Percentiles rank a stretch among this genome's conserved stretches.
These are phyloP conservation scores for Jamesozyma gamospora DNA, from an alignment of 805 yeast species.

Conservation along the genomic window DNA sequence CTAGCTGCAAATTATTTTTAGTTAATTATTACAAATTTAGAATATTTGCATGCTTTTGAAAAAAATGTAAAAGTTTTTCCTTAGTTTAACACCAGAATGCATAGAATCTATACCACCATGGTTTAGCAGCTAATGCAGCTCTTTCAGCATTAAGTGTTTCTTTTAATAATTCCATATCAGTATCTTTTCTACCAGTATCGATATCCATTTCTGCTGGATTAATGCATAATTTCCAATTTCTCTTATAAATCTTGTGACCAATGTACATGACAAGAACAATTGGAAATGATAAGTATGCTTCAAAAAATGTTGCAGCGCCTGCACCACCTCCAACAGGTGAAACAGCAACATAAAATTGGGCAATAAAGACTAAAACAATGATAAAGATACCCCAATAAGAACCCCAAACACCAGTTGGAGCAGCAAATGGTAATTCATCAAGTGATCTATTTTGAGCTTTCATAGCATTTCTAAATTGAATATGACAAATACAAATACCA, in stretches of 20 bases:
- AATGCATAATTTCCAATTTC: slow-evolving; percentile 34
- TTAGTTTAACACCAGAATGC: slow-evolving; percentile 37
- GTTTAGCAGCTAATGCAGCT: slow-evolving; percentile 34
- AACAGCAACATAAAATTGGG: slow-evolving; percentile 77
- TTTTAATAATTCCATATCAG: slow-evolving; percentile 42
- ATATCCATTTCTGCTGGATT: slow-evolving; percentile 45
- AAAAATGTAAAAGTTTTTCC: too few relatives aligned
- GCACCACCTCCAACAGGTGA: slow-evolving; percentile 52
- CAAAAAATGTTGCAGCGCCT: slow-evolving; percentile 51
- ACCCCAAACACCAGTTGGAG: slow-evolving; percentile 62
- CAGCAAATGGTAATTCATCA: slow-evolving; percentile 55
- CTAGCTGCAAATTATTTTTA: too few relatives aligned
- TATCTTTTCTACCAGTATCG: slow-evolving; percentile 51
- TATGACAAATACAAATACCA: slow-evolving; percentile 47
- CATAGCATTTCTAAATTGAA: slow-evolving; percentile 58
- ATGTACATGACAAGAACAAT: slow-evolving; percentile 47
- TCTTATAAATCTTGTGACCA: slow-evolving; percentile 47
- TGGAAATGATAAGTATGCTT: slow-evolving; percentile 55
- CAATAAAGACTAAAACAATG: slow-evolving; percentile 51
- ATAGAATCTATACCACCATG: slow-evolving; percentile 37
- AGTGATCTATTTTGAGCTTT: slow-evolving; percentile 54
- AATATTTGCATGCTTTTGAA: too few relatives aligned
- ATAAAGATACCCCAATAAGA: slow-evolving; percentile 52
- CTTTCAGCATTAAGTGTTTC: slow-evolving; percentile 47
- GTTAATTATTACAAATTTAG: too few relatives aligned